A percentile compares a stretch with the other conserved stretches of the same genome.
Evolutionary conservation across 2,329 filamentous ascomycete genomes (phyloP).

Genomic region (Talaromyces sp.): DNA sequence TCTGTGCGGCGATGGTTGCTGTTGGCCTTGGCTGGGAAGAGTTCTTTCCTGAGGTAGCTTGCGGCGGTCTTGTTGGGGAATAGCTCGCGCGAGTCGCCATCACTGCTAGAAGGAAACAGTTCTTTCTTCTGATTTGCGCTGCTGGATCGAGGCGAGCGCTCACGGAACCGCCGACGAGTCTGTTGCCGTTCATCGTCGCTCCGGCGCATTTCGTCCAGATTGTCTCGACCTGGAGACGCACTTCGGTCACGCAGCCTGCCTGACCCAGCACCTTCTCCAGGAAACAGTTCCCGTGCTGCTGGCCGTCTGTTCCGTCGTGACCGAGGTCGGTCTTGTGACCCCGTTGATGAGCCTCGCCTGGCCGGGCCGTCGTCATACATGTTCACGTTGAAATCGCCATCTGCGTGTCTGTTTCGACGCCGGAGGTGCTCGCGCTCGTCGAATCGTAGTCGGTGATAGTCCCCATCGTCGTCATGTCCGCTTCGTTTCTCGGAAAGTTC

Average conservation of each 20-base stretch:
- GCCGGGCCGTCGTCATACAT: conserved; percentile 69
- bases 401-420: conserved; percentile 44
- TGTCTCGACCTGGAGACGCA: conserved; percentile 55
- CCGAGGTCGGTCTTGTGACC: conserved; percentile 24
- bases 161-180: conserved; percentile 37
- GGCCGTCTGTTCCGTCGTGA: conserved; percentile 25
- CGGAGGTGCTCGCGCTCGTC: conserved; percentile 54
- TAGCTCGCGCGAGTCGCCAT: conserved; percentile 42
- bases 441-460: conserved; percentile 52
- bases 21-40: conserved; percentile 51
- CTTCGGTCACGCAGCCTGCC: conserved; percentile 54
- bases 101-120: conserved; percentile 52
- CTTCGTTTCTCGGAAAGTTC: conserved; percentile 45
- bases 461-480: conserved; percentile 32
- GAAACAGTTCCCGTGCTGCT: conserved; percentile 32
- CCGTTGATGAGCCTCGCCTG: conserved; percentile 12
- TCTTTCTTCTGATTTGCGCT: conserved; percentile 46
- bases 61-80: conserved; percentile 40
- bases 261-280: conserved; percentile 26
- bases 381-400: conserved; percentile 59
- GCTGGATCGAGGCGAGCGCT: conserved; percentile 36
- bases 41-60: conserved; percentile 50
- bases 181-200: conserved; percentile 32
- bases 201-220: conserved; percentile 38
- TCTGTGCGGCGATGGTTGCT: conserved; percentile 46